A percentile compares a stretch with the other conserved stretches of the same genome.
phyloP scores from a whole-genome alignment of 2,329 filamentous ascomycete genomes.

The Aspergillus chevalieri region DNA sequence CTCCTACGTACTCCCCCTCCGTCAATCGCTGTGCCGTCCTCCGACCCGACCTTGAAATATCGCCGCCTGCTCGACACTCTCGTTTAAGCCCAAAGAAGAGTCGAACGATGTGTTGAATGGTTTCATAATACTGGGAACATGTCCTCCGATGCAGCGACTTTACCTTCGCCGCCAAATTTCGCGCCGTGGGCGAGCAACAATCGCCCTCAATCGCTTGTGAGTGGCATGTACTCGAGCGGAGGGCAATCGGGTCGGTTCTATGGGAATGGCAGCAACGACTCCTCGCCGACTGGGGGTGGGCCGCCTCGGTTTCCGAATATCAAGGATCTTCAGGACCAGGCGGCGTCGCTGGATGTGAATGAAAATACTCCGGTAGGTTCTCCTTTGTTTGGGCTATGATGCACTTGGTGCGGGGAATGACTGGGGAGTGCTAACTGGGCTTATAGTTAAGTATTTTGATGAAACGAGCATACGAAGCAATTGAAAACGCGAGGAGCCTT shows the following conservation, averaged over 20 bases:
- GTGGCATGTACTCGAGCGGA: slow-evolving; percentile 23
- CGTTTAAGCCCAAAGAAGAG: background rate
- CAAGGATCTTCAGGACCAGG: slow-evolving; percentile 37
- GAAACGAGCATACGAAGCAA: slow-evolving; percentile 29
- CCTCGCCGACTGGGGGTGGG: slow-evolving; percentile 9
- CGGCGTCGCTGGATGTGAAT: slow-evolving; percentile 26
- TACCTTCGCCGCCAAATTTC: slow-evolving; percentile 30
- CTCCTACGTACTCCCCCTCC: background rate
- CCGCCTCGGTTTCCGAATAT: slow-evolving; percentile 32
- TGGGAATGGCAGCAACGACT: slow-evolving; percentile 17
- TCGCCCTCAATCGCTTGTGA: slow-evolving; percentile 19
- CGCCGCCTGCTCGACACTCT: background rate
- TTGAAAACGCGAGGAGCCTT: slow-evolving; percentile 27
- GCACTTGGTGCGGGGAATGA: background rate
- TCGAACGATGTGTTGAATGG: slow-evolving; percentile 23
- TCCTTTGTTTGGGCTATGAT: background rate
- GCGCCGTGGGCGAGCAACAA: slow-evolving; percentile 25
- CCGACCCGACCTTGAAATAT: background rate
- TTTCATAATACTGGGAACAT: slow-evolving; percentile 23
- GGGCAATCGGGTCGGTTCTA: slow-evolving; percentile 19
- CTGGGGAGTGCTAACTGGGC: slow-evolving; percentile 9
- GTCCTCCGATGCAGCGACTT: slow-evolving; percentile 32
- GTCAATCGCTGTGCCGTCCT: background rate
- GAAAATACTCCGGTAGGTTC: slow-evolving; percentile 27
- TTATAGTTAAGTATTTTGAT: slow-evolving; percentile 31